Percentiles rank a stretch among this genome's conserved stretches.
These are phyloP conservation scores for Clarireedia sp. DNA, from an alignment of 2,329 filamentous ascomycete genomes.

Conservation along the genomic window DNA sequence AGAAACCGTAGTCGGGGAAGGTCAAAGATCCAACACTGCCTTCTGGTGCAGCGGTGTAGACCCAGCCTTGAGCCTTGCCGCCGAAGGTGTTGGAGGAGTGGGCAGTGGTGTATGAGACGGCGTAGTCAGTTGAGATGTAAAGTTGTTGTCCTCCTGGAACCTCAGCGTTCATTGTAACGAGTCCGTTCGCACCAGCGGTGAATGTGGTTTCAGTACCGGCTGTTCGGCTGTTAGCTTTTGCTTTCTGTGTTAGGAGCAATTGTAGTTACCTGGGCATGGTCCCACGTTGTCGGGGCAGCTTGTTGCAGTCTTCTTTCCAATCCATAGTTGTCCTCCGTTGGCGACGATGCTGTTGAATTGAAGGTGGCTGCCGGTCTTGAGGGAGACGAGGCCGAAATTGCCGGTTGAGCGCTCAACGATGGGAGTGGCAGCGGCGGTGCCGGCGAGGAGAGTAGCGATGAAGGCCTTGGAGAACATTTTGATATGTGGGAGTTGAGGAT, in stretches of 20 bases:
- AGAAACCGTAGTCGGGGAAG: slow-evolving; percentile 2
- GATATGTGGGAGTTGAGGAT: background rate
- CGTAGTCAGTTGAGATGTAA: background rate
- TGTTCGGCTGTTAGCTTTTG: background rate
- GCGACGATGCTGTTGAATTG: slow-evolving; percentile 5
- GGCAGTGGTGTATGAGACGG: background rate
- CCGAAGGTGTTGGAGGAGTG: background rate
- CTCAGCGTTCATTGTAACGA: background rate
- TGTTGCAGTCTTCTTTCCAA: slow-evolving; percentile 4
- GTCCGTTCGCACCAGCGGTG: background rate
- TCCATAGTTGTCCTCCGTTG: background rate
- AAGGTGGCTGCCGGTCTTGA: background rate
- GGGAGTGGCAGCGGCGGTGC: slow-evolving; percentile 8
- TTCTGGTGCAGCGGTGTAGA: background rate
- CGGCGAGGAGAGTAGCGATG: slow-evolving; percentile 10
- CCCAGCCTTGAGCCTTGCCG: background rate
- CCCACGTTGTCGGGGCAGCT: slow-evolving; percentile 15
- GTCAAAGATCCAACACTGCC: background rate
- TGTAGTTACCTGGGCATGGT: background rate
- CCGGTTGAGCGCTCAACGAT: background rate
- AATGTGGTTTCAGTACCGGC: background rate
- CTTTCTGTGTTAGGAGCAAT: background rate
- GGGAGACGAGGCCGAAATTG: slow-evolving; percentile 15
- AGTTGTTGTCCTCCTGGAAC: slow-evolving; percentile 10
- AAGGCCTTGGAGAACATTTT: slow-evolving; percentile 12